Percentiles rank a stretch among this genome's conserved stretches.
Conservation (phyloP, 2,329 filamentous ascomycete genomes). For the Phyllosticta citrichinensis region DNA sequence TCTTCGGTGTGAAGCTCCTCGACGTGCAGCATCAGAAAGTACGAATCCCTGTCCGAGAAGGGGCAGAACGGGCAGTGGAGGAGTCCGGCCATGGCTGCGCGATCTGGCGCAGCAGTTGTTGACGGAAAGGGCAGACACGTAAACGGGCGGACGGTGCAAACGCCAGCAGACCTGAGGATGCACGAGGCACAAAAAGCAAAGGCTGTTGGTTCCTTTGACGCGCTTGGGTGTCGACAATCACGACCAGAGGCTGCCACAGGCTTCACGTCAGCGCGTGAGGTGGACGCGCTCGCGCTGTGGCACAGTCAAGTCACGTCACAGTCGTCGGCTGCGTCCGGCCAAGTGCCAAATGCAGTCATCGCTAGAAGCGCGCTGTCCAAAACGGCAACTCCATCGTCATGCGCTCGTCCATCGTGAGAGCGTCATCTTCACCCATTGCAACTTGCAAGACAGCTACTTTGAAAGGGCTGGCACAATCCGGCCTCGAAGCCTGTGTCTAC, state of each 20-base stretch:
- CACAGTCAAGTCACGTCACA: neutral
- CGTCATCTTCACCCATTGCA: neutral
- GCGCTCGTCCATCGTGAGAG: neutral
- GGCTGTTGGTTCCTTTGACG: neutral
- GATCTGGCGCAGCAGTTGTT: neutral
- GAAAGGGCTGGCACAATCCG: neutral
- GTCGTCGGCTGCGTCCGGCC: neutral
- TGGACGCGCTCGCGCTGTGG: neutral
- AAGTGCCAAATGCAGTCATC: neutral
- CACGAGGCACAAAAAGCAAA: neutral
- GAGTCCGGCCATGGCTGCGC: constrained; percentile 3
- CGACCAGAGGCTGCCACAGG: neutral
- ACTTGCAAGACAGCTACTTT: neutral
- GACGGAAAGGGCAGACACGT: neutral
- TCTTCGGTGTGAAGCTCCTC: constrained; percentile 30
- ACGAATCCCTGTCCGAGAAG: constrained; percentile 11
- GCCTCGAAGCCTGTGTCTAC: neutral
- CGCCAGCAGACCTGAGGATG: neutral
- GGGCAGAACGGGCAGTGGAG: constrained; percentile 7
- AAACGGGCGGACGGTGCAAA: neutral
- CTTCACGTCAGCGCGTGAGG: neutral
- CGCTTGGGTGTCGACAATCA: neutral
- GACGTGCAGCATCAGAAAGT: constrained; percentile 30
- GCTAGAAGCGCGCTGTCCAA: neutral
- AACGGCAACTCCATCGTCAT: neutral